Conservation (phyloP, 129 eudicot species). For the Erigeron canadensis region DNA sequence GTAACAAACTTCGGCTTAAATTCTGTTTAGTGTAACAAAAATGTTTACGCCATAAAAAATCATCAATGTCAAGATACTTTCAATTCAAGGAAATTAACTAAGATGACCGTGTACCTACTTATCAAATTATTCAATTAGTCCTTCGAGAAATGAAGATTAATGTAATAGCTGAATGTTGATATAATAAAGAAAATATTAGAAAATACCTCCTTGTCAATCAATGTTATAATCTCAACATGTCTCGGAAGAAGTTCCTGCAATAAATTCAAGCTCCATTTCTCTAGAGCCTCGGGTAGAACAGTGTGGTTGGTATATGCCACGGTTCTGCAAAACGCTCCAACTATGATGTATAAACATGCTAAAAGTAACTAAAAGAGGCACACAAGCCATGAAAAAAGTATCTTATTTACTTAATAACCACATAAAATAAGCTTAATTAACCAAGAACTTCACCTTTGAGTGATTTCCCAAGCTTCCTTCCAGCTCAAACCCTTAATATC, state of each 20-base stretch:
- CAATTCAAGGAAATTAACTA: not conserved
- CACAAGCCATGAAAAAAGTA: not conserved
- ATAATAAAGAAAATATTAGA: not conserved
- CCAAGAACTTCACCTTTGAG: slow-evolving; percentile 49
- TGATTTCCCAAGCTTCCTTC: slow-evolving; percentile 86
- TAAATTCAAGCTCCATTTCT: slow-evolving; percentile 82
- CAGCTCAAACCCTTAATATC: slow-evolving; percentile 78
- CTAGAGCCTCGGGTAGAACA: slow-evolving; percentile 90
- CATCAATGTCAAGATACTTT: not conserved
- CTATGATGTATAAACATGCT: slow-evolving; percentile 1
- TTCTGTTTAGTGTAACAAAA: not conserved
- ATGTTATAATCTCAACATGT: slow-evolving; percentile 73
- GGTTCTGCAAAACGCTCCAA: slow-evolving; percentile 46
- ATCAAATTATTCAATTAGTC: not conserved
- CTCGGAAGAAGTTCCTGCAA: slow-evolving; percentile 78
- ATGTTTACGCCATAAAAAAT: not conserved
- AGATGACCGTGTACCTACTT: too few relatives aligned
- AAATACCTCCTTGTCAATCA: slow-evolving; percentile 68
- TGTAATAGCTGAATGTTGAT: not conserved
- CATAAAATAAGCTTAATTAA: not conserved
- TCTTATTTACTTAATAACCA: not conserved
- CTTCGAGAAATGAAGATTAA: not conserved
- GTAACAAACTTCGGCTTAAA: not conserved
- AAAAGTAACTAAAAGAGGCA: not conserved
- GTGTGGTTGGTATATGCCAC: slow-evolving; percentile 95